Base-by-base conservation (phyloP, 1,139 yeast genomes). In the Lodderomyces beijingensis region DNA sequence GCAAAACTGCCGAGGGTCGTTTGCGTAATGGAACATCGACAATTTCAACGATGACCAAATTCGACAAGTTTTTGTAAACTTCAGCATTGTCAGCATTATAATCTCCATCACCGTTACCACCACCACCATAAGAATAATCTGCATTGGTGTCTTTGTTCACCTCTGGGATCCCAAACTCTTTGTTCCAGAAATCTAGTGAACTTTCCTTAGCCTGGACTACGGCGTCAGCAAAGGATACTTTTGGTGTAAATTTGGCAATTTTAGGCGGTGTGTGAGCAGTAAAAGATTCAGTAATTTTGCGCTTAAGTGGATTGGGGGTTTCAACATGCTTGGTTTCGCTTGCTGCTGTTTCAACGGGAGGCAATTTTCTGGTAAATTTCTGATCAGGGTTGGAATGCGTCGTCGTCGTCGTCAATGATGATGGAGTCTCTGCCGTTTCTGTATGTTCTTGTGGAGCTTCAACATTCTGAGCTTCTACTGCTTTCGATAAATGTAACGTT, bases 41-140 rank as follows among this genome's bases (percentile, higher is more conserved):
- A 5, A 54, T 51, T 39, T 66, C 71, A 2, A 66, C 65, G 4
- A 62, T 58, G 1, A 65, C 62, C 24, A 64, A 45, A 28, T 61
- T 40, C 23, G 51, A 39, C 11, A 44, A 31, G 11, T 32, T 27
- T 30, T 46, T 36, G n/a, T n/a, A n/a, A 25, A 38, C 31, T 27
- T 43, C 35, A 7, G 10, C 9, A 7, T 8, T 8, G 9, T 7
- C 10, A 8, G 7, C 9, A 7, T 19, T 10, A 22, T 41, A 35
- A 30, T 42, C 45, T 27, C 40, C 40, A 27, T 43, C 46, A 9
- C 27, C 22, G 7, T 19, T 10, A 19, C 10, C 21, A 8, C 10
- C 7, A 14, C 14, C n/a, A 7, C 10, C 21, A 10, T 19, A 19
- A 10, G 40, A 36, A 28, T 43, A 44, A 10, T 23, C 14, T 6